phyloP scores from a whole-genome alignment of 2,329 filamentous ascomycete species.

The Hypoxylon sp. region DNA sequence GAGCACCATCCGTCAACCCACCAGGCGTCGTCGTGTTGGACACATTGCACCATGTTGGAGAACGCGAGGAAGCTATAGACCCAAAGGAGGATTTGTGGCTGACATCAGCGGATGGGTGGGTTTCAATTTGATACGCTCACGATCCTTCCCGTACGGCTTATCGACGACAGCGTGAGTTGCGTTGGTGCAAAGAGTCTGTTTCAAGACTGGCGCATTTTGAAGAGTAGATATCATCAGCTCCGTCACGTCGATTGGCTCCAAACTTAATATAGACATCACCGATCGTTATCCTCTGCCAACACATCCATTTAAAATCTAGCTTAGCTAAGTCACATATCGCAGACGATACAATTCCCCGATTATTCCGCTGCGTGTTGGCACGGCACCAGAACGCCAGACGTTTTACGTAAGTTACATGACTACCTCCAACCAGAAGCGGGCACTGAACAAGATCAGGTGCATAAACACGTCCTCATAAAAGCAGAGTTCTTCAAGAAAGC shows the following conservation, averaged over 20 bases:
- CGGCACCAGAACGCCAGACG: constrained; percentile 59
- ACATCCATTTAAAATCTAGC: constrained; percentile 16
- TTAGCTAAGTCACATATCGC: constrained; percentile 33
- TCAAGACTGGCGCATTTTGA: not conserved
- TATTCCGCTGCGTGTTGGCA: constrained; percentile 63
- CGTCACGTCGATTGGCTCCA: not conserved
- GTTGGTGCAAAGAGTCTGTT: constrained; percentile 10
- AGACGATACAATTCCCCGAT: constrained; percentile 64
- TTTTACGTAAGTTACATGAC: constrained; percentile 57
- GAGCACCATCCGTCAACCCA: constrained; percentile 56
- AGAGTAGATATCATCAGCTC: constrained; percentile 1
- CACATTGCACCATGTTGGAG: constrained; percentile 52
- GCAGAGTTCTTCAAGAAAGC: constrained; percentile 66
- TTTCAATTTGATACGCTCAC: constrained; percentile 28
- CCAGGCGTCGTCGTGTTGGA: constrained; percentile 60
- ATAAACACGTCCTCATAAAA: constrained; percentile 62
- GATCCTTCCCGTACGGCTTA: constrained; percentile 5
- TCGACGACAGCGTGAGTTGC: constrained; percentile 14
- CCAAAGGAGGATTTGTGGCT: constrained; percentile 65
- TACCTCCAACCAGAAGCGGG: constrained; percentile 47
- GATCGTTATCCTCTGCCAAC: not conserved
- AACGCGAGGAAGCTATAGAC: constrained; percentile 56
- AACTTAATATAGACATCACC: constrained; percentile 4
- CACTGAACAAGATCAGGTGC: constrained; percentile 56
- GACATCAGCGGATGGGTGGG: constrained; percentile 65